phyloP scores from a whole-genome alignment of 23 red algal species.

The Gracilaria domingensis region DNA sequence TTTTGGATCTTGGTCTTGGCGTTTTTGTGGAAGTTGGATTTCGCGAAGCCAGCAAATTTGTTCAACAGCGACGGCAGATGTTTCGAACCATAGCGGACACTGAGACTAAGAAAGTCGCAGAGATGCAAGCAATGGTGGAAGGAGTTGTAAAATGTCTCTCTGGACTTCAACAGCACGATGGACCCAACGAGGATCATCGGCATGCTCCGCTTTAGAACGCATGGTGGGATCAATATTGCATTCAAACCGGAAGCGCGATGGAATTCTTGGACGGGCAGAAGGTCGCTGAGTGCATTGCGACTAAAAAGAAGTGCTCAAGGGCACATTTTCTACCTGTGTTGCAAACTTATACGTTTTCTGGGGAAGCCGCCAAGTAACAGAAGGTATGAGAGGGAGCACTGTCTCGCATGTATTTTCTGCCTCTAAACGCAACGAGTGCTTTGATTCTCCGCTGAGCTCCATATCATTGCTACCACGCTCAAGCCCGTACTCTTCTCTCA shows the following conservation, averaged over 20 bases:
- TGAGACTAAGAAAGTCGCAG: slow-evolving; percentile 11
- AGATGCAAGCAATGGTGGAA: slow-evolving; percentile 23
- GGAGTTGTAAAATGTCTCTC: slow-evolving; percentile 2
- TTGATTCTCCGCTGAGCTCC: background rate
- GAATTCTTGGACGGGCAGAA: background rate
- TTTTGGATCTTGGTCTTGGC: slow-evolving; percentile 50
- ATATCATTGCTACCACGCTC: no score
- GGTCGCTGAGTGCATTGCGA: background rate
- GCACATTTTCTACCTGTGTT: no score
- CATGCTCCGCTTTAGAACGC: background rate
- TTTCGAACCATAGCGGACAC: slow-evolving; percentile 14
- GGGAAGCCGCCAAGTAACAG: no score
- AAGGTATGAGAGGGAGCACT: no score
- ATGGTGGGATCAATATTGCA: background rate
- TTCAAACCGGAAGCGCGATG: background rate
- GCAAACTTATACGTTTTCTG: background rate
- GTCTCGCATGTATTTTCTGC: no score
- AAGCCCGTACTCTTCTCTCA: background rate
- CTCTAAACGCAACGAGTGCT: background rate
- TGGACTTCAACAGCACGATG: background rate
- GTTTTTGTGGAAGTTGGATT: slow-evolving; percentile 29
- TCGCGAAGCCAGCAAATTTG: slow-evolving; percentile 3
- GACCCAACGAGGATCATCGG: background rate
- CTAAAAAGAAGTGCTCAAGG: no score
- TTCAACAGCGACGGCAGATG: slow-evolving; percentile 3